Base-by-base conservation (phyloP, 306 rosid species). In the Glycine soja region DNA sequence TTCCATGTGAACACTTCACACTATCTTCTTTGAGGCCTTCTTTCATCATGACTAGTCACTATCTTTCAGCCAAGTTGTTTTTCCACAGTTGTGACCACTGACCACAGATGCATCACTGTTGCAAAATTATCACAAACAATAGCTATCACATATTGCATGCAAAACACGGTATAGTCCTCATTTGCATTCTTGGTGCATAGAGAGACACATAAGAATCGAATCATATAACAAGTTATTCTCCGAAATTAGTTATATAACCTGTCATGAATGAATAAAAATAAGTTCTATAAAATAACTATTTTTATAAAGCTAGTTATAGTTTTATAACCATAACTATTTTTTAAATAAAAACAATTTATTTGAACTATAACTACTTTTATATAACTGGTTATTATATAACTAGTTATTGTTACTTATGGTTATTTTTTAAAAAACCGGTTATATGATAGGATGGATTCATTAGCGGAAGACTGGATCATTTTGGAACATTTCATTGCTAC, bases 31-130 rank as follows among this genome's bases (percentile, higher is more conserved):
- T 72, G 69, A 68, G 43, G 18, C 48, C 66, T 61, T 45, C 58
- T 18, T 63, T 34, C 57, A 24, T 24, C 30, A 67, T 80, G 81
- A 59, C 61, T 24, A 48, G 87, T 87, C 82, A 16, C 43, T 58
- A 62, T 74, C 62, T 70, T 79, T 61, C 24, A 34, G 30, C 65
- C 80, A 70, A 71, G 70, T 69, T 67, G 81, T 57, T 50, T 74
- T 19, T 46, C 30, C 54, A 79, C 70, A 75, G 58, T 73, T 79
- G 77, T 80, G 78, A 87, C 80, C 59, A 24, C 52, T 80, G 78
- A 87, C 80, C 65, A 48, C 72, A 40, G 12, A 59, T 51, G 9
- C 70, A 70, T 53, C 84, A 71, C 74, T 73, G 18, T 42, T n/a
- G 36, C 40, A 32, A 34, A 24, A 76, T 65, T 14, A 61, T 45